These are phyloP conservation scores for Ogataea degrootiae DNA, from an alignment of 805 yeast species.

Conservation along the genomic window DNA sequence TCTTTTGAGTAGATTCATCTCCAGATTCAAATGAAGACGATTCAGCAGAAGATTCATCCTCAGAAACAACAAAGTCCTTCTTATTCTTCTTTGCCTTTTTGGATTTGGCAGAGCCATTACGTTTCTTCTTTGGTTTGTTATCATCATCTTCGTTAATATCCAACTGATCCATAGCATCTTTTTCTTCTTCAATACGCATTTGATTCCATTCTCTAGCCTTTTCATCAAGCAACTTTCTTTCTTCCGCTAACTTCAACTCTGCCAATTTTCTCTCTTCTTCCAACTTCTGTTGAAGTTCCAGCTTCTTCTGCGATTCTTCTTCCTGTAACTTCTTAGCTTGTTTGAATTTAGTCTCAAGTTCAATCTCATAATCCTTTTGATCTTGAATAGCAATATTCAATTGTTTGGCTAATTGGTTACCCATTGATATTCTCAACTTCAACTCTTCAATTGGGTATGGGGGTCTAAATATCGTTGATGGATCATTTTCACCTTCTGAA, in stretches of 20 bases:
- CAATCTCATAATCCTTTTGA: slow-evolving; percentile 62
- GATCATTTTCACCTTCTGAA: neutral
- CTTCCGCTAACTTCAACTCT: slow-evolving; percentile 38
- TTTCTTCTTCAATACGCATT: slow-evolving; percentile 30
- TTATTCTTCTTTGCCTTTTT: slow-evolving; percentile 15
- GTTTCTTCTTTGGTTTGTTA: slow-evolving; percentile 26
- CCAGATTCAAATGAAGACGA: slow-evolving; percentile 11
- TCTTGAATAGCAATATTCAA: slow-evolving; percentile 66
- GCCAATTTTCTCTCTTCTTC: slow-evolving; percentile 42
- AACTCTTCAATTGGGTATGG: slow-evolving; percentile 80
- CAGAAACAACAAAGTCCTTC: slow-evolving; percentile 34
- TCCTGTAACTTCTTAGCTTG: slow-evolving; percentile 68
- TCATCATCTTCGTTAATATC: slow-evolving; percentile 31
- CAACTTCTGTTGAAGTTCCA: slow-evolving; percentile 38
- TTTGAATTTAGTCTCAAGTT: slow-evolving; percentile 54
- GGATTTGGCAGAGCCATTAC: slow-evolving; percentile 12
- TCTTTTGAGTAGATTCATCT: slow-evolving; percentile 8
- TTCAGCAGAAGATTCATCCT: slow-evolving; percentile 33
- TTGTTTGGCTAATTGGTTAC: slow-evolving; percentile 70
- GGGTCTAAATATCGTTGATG: slow-evolving; percentile 32
- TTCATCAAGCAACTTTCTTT: slow-evolving; percentile 47
- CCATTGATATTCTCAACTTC: slow-evolving; percentile 82
- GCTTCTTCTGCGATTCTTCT: slow-evolving; percentile 41
- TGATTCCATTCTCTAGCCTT: slow-evolving; percentile 54
- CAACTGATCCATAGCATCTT: slow-evolving; percentile 30